Evolutionary conservation across 1,284 basidiomycete genomes (phyloP).

Genomic region (Heliocybe sulcata): DNA sequence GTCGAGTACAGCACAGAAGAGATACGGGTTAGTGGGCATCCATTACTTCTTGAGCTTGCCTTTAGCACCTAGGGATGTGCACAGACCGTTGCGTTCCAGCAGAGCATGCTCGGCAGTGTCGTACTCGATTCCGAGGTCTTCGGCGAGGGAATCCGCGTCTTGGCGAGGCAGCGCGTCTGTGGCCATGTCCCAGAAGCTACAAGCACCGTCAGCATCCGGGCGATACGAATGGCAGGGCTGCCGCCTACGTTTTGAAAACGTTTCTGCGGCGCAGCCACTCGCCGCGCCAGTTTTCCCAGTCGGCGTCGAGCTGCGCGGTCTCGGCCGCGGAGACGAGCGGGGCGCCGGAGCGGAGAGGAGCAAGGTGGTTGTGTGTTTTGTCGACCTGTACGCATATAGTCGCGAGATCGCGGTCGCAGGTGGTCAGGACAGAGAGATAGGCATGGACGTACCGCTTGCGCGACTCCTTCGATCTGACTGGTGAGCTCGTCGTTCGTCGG

Average conservation of each 20-base stretch:
- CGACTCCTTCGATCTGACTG: constrained; percentile 34
- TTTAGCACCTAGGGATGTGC: not conserved
- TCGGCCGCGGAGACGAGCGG: constrained; percentile 63
- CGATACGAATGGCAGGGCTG: constrained; percentile 1
- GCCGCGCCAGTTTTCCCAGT: not conserved
- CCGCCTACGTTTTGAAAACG: constrained; percentile 61
- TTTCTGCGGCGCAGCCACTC: constrained; percentile 60
- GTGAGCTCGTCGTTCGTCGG: constrained; percentile 67
- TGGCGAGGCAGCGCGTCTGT: constrained; percentile 59
- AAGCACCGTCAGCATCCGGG: not conserved
- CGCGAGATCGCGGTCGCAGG: not conserved
- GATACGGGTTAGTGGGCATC: too few species aligned
- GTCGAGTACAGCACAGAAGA: too few species aligned
- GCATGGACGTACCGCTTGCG: constrained; percentile 30
- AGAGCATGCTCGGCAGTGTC: constrained; percentile 57
- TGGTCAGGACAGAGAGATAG: not conserved
- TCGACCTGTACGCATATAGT: constrained; percentile 33
- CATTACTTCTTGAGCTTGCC: not conserved
- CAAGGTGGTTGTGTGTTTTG: constrained; percentile 41
- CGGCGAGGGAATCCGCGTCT: constrained; percentile 51
- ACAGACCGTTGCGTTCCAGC: not conserved
- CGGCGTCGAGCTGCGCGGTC: constrained; percentile 27
- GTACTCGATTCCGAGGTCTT: constrained; percentile 69
- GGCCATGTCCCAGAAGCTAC: constrained; percentile 66
- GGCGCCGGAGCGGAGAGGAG: constrained; percentile 58